Evolutionary conservation across 805 yeast genomes (phyloP).

Genomic region (Debaryomyces castellii): DNA sequence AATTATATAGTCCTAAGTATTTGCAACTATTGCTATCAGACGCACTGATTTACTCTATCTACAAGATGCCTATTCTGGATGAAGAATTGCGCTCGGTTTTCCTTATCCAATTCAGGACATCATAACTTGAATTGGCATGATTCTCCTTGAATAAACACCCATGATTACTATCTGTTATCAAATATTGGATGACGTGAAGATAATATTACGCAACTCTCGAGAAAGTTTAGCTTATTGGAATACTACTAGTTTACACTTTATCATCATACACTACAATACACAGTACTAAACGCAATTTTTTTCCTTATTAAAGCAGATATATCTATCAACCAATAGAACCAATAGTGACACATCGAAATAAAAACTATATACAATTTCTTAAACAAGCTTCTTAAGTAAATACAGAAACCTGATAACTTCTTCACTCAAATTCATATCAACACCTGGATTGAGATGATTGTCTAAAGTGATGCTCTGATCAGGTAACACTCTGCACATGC

Average conservation of each 20-base stretch:
- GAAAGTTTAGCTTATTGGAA: too few relatives aligned
- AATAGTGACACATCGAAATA: neutral
- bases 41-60: neutral
- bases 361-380: neutral
- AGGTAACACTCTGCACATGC: slow-evolving; percentile 24
- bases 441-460: slow-evolving; percentile 31
- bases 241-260: neutral
- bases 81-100: neutral
- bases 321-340: neutral
- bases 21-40: neutral
- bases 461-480: slow-evolving; percentile 36
- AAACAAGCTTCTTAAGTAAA: slow-evolving; percentile 16
- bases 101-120: neutral
- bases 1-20: too few relatives aligned
- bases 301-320: too few relatives aligned
- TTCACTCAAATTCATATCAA: slow-evolving; percentile 34
- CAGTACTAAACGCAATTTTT: neutral
- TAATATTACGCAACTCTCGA: too few relatives aligned
- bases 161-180: neutral
- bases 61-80: neutral
- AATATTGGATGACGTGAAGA: too few relatives aligned
- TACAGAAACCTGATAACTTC: slow-evolving; percentile 37
- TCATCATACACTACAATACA: neutral
- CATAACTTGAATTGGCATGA: neutral
- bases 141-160: neutral